phyloP scores from a whole-genome alignment of 2,329 filamentous ascomycete species.

The Fusarium buharicum region DNA sequence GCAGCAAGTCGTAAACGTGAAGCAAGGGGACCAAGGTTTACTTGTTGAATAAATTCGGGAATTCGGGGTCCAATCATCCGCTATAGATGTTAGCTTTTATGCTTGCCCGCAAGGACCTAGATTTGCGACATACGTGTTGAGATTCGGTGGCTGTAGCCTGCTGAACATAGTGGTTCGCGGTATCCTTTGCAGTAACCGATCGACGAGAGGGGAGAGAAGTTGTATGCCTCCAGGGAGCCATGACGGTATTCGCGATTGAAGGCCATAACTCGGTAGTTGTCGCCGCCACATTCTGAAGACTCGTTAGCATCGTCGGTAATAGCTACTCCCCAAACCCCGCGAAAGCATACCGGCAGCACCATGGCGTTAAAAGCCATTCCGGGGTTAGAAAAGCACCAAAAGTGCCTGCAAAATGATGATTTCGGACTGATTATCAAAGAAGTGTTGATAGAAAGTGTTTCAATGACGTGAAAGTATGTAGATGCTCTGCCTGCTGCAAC shows the following conservation, averaged over 20 bases:
- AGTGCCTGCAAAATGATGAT: constrained; percentile 14
- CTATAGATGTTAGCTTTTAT: constrained; percentile 19
- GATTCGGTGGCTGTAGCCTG: constrained; percentile 13
- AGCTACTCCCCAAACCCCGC: constrained; percentile 5
- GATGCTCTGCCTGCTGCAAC: constrained; percentile 19
- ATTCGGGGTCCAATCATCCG: constrained; percentile 34
- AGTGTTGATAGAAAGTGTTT: constrained; percentile 28
- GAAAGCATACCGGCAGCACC: constrained; percentile 46
- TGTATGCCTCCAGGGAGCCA: constrained; percentile 49
- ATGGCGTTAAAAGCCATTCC: constrained; percentile 46
- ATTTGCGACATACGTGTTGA: constrained; percentile 33
- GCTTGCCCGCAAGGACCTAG: constrained; percentile 14
- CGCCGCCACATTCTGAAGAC: constrained; percentile 54
- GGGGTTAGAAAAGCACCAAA: constrained; percentile 9
- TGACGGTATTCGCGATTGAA: constrained; percentile 56
- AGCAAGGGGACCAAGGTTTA: constrained; percentile 20
- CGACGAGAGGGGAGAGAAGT: constrained; percentile 19
- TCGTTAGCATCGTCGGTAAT: constrained; percentile 36
- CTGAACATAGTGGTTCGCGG: constrained; percentile 16
- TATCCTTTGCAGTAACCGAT: constrained; percentile 18
- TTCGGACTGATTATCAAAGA: constrained; percentile 19
- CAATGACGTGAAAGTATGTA: constrained; percentile 38
- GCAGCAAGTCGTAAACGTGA: constrained; percentile 13
- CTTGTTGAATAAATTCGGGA: constrained; percentile 47
- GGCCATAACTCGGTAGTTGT: constrained; percentile 59